A percentile compares a stretch with the other conserved stretches of the same genome.
These are phyloP conservation scores for Neocallimastix lanati DNA, from an alignment of 192 early-diverging fungal genomes.

Conservation along the genomic window DNA sequence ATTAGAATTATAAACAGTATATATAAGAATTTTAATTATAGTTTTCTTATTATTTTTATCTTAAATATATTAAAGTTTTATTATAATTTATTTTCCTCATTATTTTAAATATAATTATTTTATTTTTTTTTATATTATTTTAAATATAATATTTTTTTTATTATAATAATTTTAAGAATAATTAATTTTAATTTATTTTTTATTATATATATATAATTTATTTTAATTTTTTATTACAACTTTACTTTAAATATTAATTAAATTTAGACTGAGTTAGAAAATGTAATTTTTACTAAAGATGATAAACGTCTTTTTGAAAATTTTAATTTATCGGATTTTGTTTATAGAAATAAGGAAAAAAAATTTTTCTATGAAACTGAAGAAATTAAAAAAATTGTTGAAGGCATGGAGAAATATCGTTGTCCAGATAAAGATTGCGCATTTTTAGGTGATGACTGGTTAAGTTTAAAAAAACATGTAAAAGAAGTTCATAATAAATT, in stretches of 20 bases:
- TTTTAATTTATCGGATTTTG: slow-evolving; percentile 21
- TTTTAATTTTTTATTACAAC: neutral
- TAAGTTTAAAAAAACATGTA: slow-evolving; percentile 64
- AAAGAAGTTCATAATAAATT: slow-evolving; percentile 50
- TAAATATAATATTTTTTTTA: too few relatives aligned
- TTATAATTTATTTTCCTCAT: too few relatives aligned
- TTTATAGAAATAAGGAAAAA: slow-evolving; percentile 41
- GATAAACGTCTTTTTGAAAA: slow-evolving; percentile 16
- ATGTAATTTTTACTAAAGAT: slow-evolving; percentile 61
- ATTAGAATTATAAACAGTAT: too few relatives aligned
- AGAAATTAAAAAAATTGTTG: slow-evolving; percentile 53
- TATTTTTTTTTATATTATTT: too few relatives aligned
- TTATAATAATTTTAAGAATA: too few relatives aligned
- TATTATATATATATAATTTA: neutral
- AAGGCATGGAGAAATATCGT: slow-evolving; percentile 60
- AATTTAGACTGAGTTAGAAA: slow-evolving; percentile 49
- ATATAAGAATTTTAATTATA: too few relatives aligned
- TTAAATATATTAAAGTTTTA: too few relatives aligned
- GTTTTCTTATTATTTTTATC: too few relatives aligned
- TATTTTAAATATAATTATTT: too few relatives aligned
- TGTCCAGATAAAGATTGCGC: slow-evolving; percentile 72
- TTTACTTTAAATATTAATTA: too few relatives aligned
- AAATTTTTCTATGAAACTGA: slow-evolving; percentile 55
- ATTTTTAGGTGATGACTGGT: slow-evolving; percentile 51
- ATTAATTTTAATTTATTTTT: neutral